Base-by-base conservation (phyloP, 345 rosid species). In the Aquilaria yunnanensis region DNA sequence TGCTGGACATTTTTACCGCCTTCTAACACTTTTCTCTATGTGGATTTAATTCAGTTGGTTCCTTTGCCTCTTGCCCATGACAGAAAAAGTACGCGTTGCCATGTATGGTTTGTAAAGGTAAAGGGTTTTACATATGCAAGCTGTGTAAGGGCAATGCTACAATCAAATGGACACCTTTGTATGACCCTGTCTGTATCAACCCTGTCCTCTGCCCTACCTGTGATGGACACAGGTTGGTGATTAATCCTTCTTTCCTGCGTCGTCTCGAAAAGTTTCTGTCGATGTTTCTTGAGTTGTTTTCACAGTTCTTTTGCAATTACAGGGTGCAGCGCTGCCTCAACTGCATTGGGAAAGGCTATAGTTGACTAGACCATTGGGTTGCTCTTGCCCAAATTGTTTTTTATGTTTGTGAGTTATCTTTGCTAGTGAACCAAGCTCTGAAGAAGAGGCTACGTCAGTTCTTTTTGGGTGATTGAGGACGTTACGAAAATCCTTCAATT, bases 171-270 rank as follows among this genome's bases (percentile, higher is more conserved):
- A 85, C 96, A 23, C 96, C 96, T 14, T 65, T 89, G 74, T 81
- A 72, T 73, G 96, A 89, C 63, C 98, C 96, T 32, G 69, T 89
- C 64, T 82, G 75, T 69, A 75, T 85, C 66, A 87, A 87, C 65
- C 96, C 93, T 48, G 82, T 89, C 67, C 75, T 89, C 71, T 92
- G 96, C 75, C 98, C 98, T 64, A 89, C 96, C 29, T 92, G 98
- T 64, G 96, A 89, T 65, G 98, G 96, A 56, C 66, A 89, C 74
- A 85, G 95, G 98, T 92, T 54, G 47, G 74, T 60, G n/a, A 14
- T 65, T 12, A 5, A 14, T 59, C 47, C 12, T 14, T 51, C 14
- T 41, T 12, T 10, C 2, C 31, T 34, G n/a, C 32, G 52, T 34
- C 32, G 52, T 34, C 14, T 31, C 60, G 14, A 14, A 29, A 37